Evolutionary conservation across 805 yeast genomes (phyloP).

Genomic region (Yamadazyma philogaea): DNA sequence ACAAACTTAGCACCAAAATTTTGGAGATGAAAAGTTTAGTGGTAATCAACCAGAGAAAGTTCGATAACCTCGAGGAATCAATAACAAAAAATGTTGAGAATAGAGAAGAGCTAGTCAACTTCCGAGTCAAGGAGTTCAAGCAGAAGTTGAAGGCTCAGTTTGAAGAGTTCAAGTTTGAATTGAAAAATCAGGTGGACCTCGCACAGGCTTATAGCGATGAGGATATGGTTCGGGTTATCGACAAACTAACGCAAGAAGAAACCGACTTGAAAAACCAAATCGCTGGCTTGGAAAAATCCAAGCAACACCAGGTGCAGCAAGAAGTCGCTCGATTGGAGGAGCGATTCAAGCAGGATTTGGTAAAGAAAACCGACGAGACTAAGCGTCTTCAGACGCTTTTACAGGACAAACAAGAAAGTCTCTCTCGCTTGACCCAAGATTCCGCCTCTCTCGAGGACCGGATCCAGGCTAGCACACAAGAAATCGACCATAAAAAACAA

Average conservation of each 20-base stretch:
- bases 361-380: constrained; percentile 22
- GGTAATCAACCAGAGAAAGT: constrained; percentile 14
- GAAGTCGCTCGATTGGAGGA: constrained; percentile 24
- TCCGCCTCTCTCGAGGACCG: not conserved
- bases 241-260: constrained; percentile 14
- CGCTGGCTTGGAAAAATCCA: constrained; percentile 1
- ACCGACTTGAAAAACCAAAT: constrained; percentile 10
- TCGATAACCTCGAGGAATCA: constrained; percentile 24
- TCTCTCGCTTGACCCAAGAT: not conserved
- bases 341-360: constrained; percentile 25
- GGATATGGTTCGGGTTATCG: constrained; percentile 6
- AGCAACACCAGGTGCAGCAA: constrained; percentile 17
- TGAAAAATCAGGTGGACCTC: constrained; percentile 29
- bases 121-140: constrained; percentile 28
- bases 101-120: constrained; percentile 26
- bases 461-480: not conserved
- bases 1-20: constrained; percentile 10
- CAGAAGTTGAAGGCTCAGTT: constrained; percentile 25
- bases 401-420: constrained; percentile 2
- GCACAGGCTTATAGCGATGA: constrained; percentile 25
- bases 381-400: constrained; percentile 5
- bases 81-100: constrained; percentile 27
- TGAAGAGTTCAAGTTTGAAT: constrained; percentile 31
- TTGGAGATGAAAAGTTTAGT: constrained; percentile 11
- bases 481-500: not conserved